phyloP scores from a whole-genome alignment of 306 rosid genomes.

The Casuarina glauca region DNA sequence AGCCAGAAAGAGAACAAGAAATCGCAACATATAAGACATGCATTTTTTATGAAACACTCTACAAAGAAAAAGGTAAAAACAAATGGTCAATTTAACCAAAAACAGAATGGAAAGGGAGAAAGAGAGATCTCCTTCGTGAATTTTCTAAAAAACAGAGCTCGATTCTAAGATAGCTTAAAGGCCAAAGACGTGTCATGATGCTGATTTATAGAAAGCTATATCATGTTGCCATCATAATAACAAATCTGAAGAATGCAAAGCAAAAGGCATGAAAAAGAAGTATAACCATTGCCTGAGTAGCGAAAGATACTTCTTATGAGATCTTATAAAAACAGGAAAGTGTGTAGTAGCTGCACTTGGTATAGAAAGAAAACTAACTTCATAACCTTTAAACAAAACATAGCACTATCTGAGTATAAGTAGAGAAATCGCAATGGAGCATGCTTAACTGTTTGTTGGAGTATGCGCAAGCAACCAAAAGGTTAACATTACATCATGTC shows the following conservation, averaged over 20 bases:
- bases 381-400: not conserved
- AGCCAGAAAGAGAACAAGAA: not conserved
- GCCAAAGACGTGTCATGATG: not conserved
- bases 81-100: not conserved
- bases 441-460: not conserved
- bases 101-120: not conserved
- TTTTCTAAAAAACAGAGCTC: not conserved
- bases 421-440: not conserved
- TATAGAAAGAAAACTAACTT: not conserved
- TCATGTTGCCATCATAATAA: not conserved
- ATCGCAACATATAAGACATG: not conserved
- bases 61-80: not conserved
- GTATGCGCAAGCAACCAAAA: not conserved
- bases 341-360: not conserved
- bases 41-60: not conserved
- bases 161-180: not conserved
- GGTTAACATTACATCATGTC: not conserved
- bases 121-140: not conserved
- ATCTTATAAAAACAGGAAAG: not conserved
- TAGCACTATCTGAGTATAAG: not conserved
- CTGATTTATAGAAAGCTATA: not conserved
- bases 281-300: not conserved
- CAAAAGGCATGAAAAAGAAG: not conserved
- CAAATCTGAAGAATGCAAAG: not conserved
- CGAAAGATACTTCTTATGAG: not conserved